Evolutionary conservation across 352 stramenopile genomes (phyloP), one percentile per base, ranked within the genome.

Genomic region (Achlya hypogyna): DNA sequence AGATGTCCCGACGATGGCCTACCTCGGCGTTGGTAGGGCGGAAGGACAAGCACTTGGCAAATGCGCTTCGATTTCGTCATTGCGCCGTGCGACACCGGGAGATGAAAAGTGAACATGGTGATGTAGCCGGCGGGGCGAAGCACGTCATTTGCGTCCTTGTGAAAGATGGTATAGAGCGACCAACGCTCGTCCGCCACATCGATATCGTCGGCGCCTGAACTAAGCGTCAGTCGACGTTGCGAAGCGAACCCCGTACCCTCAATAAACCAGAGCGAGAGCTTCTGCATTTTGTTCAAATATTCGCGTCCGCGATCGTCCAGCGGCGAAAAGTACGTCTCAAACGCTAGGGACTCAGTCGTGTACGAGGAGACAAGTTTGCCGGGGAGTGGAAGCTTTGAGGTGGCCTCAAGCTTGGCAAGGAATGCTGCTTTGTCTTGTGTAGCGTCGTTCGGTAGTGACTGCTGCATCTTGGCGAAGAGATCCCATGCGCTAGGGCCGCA

Each of bases 101-200:
- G 91, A 54, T 69, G 77, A 70, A 95, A 95, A 63, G 84, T 91
- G 63, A 95, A 95, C 12, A 95, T 64, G 8, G 83, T 95, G 62
- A 91, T 69, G 64, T 79, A 95, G 4, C 86, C 86, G 0, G 87
- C 80, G 5, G 79, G 53, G n/a, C 20, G 52, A 34, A 49, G 29
- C 29, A 43, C 27, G 22, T 51, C 10, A 38, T 12, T 29, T n/a
- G 20, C 16, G 16, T n/a, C 5, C 28, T 82, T 2, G 58, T 49
- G 38, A 81, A 84, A 92, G 28, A 84, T 72, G 22, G 89, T n/a
- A 72, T 95, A 93, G 16, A 92, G 49, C 20, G 88, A 69, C 86
- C 86, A 95, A 18, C 84, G 78, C 35, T 81, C 75, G 35, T 95
- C 86, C 1, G 68, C 69, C 14, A 93, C 84, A 27, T 95, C 81